A percentile compares a stretch with the other conserved stretches of the same genome.
Evolutionary conservation across 768 basidiomycete genomes (phyloP).

Genomic region (Russula lepida): DNA sequence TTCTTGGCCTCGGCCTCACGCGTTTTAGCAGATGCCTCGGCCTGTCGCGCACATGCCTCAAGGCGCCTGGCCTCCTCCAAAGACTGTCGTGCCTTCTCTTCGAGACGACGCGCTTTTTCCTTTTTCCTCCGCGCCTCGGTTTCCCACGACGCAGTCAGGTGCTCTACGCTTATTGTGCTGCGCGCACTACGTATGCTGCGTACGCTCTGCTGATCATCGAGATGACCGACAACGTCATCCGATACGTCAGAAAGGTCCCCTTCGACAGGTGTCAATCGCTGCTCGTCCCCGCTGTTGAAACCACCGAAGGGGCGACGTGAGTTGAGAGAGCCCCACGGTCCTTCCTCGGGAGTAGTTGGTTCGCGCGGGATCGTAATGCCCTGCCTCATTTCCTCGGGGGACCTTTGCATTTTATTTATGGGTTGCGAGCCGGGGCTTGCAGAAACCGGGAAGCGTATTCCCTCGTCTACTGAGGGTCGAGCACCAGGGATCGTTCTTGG

Average conservation of each 20-base stretch:
- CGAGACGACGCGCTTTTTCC: slow-evolving; percentile 23
- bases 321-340: slow-evolving; percentile 15
- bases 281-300: slow-evolving; percentile 9
- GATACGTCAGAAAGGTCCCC: too few relatives aligned
- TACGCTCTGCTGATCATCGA: slow-evolving; percentile 5
- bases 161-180: slow-evolving; percentile 20
- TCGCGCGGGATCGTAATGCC: slow-evolving; percentile 20
- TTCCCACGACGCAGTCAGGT: slow-evolving; percentile 19
- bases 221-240: too few relatives aligned
- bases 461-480: slow-evolving; percentile 13
- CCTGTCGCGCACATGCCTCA: slow-evolving; percentile 21
- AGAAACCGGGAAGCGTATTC: slow-evolving; percentile 18
- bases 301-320: slow-evolving; percentile 16
- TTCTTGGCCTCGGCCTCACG: slow-evolving; percentile 25
- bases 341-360: slow-evolving; percentile 8
- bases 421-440: slow-evolving; percentile 16
- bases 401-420: slow-evolving; percentile 11
- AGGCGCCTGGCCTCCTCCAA: slow-evolving; percentile 20
- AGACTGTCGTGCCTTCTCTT: too few relatives aligned
- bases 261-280: neutral
- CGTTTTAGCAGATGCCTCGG: slow-evolving; percentile 22
- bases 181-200: slow-evolving; percentile 14
- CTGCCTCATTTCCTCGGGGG: slow-evolving; percentile 18
- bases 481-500: slow-evolving; percentile 12
- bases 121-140: slow-evolving; percentile 19